Percentiles rank a stretch among this genome's conserved stretches.
phyloP scores from a whole-genome alignment of 371 early-diverging fungal genomes.

The Mortierella sp. region DNA sequence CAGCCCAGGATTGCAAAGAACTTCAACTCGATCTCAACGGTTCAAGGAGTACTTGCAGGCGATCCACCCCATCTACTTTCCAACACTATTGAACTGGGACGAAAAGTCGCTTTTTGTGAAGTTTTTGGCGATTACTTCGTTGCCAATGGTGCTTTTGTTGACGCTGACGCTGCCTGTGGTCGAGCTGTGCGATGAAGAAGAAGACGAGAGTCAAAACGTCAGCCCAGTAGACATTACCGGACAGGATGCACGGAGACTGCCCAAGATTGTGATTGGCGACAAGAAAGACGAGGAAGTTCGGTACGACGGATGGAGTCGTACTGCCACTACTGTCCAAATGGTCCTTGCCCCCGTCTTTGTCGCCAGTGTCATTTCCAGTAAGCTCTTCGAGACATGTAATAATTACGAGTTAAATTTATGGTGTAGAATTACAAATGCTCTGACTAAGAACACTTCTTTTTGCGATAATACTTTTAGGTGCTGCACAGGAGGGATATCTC shows the following conservation, averaged over 20 bases:
- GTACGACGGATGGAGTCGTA: constrained; percentile 51
- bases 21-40: not conserved
- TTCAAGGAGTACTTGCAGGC: constrained; percentile 9
- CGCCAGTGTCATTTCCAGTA: constrained; percentile 52
- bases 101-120: constrained; percentile 68
- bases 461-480: constrained; percentile 17
- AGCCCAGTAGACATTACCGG: not conserved
- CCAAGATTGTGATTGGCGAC: constrained; percentile 21
- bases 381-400: not conserved
- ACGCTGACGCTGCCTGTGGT: constrained; percentile 74
- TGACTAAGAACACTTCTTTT: not conserved
- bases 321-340: constrained; percentile 52
- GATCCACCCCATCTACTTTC: constrained; percentile 63
- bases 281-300: not conserved
- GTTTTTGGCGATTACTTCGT: constrained; percentile 65
- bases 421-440: too few species aligned
- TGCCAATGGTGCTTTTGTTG: constrained; percentile 69
- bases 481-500: constrained; percentile 35
- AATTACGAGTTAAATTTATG: not conserved
- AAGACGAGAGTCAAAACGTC: not conserved
- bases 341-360: constrained; percentile 46
- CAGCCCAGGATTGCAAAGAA: not conserved
- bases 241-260: not conserved
- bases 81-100: constrained; percentile 65
- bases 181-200: constrained; percentile 55